Percentiles rank a stretch among this genome's conserved stretches.
Evolutionary conservation across 768 basidiomycete species (phyloP).

Genomic region (Cystoderma amianthinum): DNA sequence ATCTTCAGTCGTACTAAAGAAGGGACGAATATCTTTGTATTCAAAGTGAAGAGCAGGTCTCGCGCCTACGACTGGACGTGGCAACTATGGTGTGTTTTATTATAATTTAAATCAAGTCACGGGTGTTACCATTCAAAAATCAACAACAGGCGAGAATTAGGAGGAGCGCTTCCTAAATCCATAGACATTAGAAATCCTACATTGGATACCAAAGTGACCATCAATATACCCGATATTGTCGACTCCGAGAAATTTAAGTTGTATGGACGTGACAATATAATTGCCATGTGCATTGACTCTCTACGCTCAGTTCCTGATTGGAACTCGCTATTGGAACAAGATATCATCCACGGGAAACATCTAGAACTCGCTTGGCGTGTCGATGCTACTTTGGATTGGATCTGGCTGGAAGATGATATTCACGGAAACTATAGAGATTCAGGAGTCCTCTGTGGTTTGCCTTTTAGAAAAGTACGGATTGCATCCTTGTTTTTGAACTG

Average conservation of each 20-base stretch:
- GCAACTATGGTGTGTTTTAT: conserved; percentile 71
- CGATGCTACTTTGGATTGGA: conserved; percentile 77
- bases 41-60: conserved; percentile 74
- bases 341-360: conserved; percentile 44
- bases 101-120: too few relatives aligned
- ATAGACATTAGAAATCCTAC: conserved; percentile 70
- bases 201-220: conserved; percentile 57
- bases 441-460: conserved; percentile 71
- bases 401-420: conserved; percentile 66
- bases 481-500: not conserved
- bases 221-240: conserved; percentile 54
- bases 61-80: conserved; percentile 87
- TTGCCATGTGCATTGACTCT: conserved; percentile 53
- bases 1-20: conserved; percentile 44
- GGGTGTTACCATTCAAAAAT: too few relatives aligned
- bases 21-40: conserved; percentile 83
- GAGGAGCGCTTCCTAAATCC: conserved; percentile 58
- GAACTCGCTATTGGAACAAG: conserved; percentile 49
- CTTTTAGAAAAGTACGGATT: conserved; percentile 55
- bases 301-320: conserved; percentile 54
- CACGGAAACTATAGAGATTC: conserved; percentile 57
- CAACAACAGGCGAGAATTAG: conserved; percentile 68
- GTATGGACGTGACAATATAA: conserved; percentile 56
- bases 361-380: conserved; percentile 78
- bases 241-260: conserved; percentile 37